Evolutionary conservation across 176 grass and related monocot species (phyloP).

Genomic region (Lolium multiflorum): DNA sequence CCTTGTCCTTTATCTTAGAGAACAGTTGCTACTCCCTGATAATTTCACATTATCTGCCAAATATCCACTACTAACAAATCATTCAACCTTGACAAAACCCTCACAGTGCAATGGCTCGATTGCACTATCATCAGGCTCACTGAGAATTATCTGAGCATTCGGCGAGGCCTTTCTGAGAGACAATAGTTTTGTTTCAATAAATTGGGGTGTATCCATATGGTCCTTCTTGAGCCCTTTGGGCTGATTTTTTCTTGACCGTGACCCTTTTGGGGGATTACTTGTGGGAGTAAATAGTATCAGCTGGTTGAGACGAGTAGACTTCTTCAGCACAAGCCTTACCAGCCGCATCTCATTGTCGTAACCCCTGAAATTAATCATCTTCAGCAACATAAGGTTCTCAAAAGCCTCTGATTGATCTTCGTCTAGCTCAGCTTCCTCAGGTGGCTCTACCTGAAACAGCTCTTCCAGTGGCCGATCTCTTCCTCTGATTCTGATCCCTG

Average conservation of each 20-base stretch:
- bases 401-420: too few relatives aligned
- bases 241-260: too few relatives aligned
- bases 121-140: slow-evolving; percentile 4
- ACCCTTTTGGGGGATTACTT: neutral
- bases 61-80: neutral
- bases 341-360: too few relatives aligned
- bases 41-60: neutral
- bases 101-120: slow-evolving; percentile 35
- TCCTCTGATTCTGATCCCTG: neutral
- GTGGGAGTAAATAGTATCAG: neutral
- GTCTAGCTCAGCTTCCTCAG: neutral
- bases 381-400: too few relatives aligned
- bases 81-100: neutral
- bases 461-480: neutral
- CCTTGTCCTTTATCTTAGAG: neutral
- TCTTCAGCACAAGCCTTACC: too few relatives aligned
- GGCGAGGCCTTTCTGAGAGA: neutral
- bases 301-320: neutral
- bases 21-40: neutral
- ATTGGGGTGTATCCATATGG: neutral
- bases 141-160: slow-evolving; percentile 20
- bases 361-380: too few relatives aligned
- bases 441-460: neutral
- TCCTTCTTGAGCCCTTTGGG: neutral
- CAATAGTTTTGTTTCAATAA: neutral